These are phyloP conservation scores for Paramecium caudatum DNA, from an alignment of 73 alveolate genomes.

Conservation along the genomic window DNA sequence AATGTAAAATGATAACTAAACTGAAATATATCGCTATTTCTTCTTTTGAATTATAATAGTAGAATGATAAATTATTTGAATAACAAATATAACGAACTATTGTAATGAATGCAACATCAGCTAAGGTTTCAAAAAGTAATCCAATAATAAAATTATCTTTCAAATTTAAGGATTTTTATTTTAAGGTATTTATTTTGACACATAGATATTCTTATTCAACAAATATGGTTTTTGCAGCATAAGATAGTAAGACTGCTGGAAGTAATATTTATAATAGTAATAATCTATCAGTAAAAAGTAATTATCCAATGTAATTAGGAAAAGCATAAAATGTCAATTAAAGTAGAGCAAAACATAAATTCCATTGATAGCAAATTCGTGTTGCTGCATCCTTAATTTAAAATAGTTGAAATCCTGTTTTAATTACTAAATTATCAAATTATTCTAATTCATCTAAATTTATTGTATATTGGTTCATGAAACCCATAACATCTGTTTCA, in stretches of 20 bases:
- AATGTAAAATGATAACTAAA: not conserved
- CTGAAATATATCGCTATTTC: conserved; percentile 19
- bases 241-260: not conserved
- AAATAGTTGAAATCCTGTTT: conserved; percentile 4
- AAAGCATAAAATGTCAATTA: conserved; percentile 1
- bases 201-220: conserved; percentile 43
- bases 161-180: not conserved
- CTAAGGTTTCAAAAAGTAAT: not conserved
- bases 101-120: not conserved
- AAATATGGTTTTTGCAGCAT: not conserved
- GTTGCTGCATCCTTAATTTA: conserved; percentile 38
- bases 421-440: conserved; percentile 38
- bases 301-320: conserved; percentile 37
- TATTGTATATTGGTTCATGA: not conserved
- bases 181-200: conserved; percentile 3
- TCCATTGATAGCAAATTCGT: conserved; percentile 34
- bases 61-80: not conserved
- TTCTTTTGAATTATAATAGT: not conserved
- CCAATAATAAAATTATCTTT: not conserved
- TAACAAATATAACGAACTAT: not conserved
- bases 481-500: conserved; percentile 13
- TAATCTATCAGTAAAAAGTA: not conserved
- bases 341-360: not conserved
- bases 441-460: conserved; percentile 19
- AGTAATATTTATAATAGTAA: conserved; percentile 8